Base-by-base conservation (phyloP, 257 asterid genomes). In the Solanum sejunctum region DNA sequence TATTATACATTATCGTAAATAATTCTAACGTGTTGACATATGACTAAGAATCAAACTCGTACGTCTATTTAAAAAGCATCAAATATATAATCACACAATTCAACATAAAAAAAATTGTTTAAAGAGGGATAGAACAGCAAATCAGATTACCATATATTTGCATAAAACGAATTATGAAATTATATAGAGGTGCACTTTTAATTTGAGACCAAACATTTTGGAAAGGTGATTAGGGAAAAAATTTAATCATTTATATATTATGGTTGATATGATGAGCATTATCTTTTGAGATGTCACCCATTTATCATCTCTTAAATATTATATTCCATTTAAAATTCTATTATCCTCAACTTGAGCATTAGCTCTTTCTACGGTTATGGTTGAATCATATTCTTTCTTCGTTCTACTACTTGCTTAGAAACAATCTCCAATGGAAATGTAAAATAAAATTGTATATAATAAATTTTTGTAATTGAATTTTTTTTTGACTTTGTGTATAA, bases 371-470 rank as follows among this genome's bases (percentile, higher is more conserved):
- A 71, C 49, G 54, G 56, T 82, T 83, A 71, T 78, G 71, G 60
- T 85, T 85, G 87, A 87, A 86, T 89, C 86, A 60, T 86, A 84
- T 86, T 86, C 88, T 51, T n/a, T 69, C 79, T 57, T 28, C 10
- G 17, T 21, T 87, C 51, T 32, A 32, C 36, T 32, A 0, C 3
- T 36, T 32, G 1, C 36, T 36, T 4, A 0, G 41, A 36, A 36
- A 36, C 1, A 36, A 36, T 7, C 6, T 36, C 1, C 41, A 5
- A 5, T 36, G 5, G 41, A 36, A 36, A 36, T 36, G 1, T 36
- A 36, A 36, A 5, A 4, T 36, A 3, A 36, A 5, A 36, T 36
- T 36, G 1, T 4, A 5, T 36, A 36, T 0, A 36, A 36, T 36
- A 36, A 5, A 36, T 36, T 36, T 0, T 32, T 32, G 36, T 32